Base-by-base conservation (phyloP, 192 early-diverging fungal species). In the Entomortierella beljakovae region DNA sequence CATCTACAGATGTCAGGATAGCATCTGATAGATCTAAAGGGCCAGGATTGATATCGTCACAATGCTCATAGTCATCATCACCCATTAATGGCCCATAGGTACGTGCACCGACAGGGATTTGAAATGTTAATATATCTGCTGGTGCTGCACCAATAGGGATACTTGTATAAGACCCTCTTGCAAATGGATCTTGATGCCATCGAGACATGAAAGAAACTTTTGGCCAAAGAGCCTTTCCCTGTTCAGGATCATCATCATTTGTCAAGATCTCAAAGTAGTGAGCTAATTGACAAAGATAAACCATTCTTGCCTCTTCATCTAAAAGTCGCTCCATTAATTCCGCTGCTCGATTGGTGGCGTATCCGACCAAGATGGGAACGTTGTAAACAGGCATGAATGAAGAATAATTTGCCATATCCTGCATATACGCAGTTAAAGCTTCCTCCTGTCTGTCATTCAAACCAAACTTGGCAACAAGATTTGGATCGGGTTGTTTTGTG, bases 181-280 rank as follows among this genome's bases (percentile, higher is more conserved):
- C 59, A 65, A 84, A 85, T 2, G 80, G 80, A 58, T 85, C 84
- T 35, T 70, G 61, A 32, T 82, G 62, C 84, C 84, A 85, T 35
- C 68, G 20, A 0, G 82, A 79, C 65, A 82, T 64, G 52, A 72
- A 57, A 1, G 73, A 66, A 3, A 72, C 35, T 33, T 74, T 76
- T 16, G 61, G 48, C 60, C 64, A 68, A 25, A 80, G 11, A 3
- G n/a, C 49, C 25, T 77, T 56, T 25, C 72, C 56, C n/a, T 32
- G 25, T 1, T 33, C 51, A 31, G 33, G 20, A 5, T 13, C 2
- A 25, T 15, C 34, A 29, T 20, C 10, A 26, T 22, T 62, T 32
- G 28, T 7, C 7, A 70, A 25, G 42, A 61, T 53, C 43, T 33
- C 43, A 28, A 46, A 69, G 23, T 70, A 75, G 50, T 75, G 72